Percentiles rank a stretch among this genome's conserved stretches.
phyloP scores from a whole-genome alignment of 1,139 yeast genomes.

The Saccharomyces pastorianus region DNA sequence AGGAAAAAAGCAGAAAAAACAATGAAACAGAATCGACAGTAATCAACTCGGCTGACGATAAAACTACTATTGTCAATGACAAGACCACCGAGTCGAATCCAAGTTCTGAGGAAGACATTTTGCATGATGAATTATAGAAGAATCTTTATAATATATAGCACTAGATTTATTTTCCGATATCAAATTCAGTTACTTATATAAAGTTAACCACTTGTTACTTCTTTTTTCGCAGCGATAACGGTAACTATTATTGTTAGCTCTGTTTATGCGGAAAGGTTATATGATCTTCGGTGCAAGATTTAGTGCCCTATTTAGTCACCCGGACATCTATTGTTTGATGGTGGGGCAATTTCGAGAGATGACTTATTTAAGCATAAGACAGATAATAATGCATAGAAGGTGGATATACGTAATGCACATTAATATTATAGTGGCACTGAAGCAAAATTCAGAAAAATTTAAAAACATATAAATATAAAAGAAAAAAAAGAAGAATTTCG shows the following conservation, averaged over 20 bases:
- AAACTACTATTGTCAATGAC: background rate
- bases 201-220: background rate
- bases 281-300: background rate
- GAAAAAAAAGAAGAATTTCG: background rate
- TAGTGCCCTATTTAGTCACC: background rate
- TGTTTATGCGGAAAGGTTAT: background rate
- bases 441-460: background rate
- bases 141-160: background rate
- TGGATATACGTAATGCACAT: background rate
- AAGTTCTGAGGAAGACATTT: background rate
- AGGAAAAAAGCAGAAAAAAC: slow-evolving; percentile 1
- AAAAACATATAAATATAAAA: background rate
- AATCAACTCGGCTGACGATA: background rate
- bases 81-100: background rate
- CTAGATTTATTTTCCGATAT: background rate
- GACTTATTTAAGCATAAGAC: background rate
- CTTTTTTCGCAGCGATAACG: background rate
- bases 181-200: background rate
- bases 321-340: background rate
- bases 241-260: background rate
- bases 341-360: background rate
- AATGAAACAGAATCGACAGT: background rate
- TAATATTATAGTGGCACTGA: background rate
- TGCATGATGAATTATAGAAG: slow-evolving; percentile 5
- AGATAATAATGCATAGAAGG: background rate